Percentiles rank a stretch among this genome's conserved stretches.
phyloP scores from a whole-genome alignment of 768 basidiomycete species.

The Butyriboletus loyo region DNA sequence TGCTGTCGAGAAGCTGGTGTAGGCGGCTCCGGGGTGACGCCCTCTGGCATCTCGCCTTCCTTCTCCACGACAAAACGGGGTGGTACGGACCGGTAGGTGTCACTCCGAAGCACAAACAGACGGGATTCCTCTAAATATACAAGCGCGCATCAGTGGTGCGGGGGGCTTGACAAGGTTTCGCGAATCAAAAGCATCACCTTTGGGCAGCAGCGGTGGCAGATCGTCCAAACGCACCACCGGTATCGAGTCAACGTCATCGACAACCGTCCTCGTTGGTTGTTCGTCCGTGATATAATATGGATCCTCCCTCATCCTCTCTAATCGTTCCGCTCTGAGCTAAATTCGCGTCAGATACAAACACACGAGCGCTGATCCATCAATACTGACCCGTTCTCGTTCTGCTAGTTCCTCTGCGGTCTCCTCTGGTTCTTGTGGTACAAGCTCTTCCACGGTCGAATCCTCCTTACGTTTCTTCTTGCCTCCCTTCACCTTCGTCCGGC shows the following conservation, averaged over 20 bases:
- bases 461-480: conserved; percentile 48
- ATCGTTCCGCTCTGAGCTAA: conserved; percentile 72
- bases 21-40: conserved; percentile 29
- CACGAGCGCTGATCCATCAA: background rate
- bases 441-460: conserved; percentile 20
- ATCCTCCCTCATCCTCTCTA: conserved; percentile 77
- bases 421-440: conserved; percentile 38
- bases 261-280: conserved; percentile 34
- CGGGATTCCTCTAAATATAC: conserved; percentile 32
- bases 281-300: conserved; percentile 88
- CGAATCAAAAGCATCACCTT: conserved; percentile 22
- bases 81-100: conserved; percentile 38
- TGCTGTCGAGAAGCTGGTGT: conserved; percentile 27
- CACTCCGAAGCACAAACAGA: conserved; percentile 45
- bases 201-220: conserved; percentile 48
- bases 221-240: conserved; percentile 84
- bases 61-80: conserved; percentile 65
- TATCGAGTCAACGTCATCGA: conserved; percentile 83
- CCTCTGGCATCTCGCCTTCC: conserved; percentile 83
- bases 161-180: background rate
- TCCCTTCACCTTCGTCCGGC: conserved; percentile 29
- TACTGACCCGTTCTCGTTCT: conserved; percentile 62
- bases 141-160: conserved; percentile 23
- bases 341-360: conserved; percentile 3
- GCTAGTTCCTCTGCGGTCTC: conserved; percentile 60